Conservation (phyloP, 495 filamentous ascomycete genomes). For the Achaetomiella virescens region DNA sequence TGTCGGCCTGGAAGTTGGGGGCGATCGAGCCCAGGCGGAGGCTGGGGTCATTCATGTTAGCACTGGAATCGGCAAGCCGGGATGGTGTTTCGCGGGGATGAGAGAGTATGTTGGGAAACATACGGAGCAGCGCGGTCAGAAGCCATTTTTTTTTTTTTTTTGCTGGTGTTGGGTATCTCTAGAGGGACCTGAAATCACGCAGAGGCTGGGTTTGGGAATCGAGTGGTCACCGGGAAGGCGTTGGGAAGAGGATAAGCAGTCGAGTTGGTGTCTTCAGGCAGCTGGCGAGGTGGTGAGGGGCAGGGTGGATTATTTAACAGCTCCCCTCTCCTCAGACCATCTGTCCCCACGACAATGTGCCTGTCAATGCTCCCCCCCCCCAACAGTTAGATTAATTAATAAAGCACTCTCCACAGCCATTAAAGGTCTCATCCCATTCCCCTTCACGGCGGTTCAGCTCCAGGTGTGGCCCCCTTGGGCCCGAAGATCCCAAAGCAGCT, state of each 20-base stretch:
- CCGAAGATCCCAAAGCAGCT: background rate
- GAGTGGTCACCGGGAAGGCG: background rate
- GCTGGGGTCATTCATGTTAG: constrained; percentile 29
- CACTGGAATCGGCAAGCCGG: background rate
- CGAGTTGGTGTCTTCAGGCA: too few species aligned
- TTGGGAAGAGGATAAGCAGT: too few species aligned
- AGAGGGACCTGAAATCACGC: constrained; percentile 11
- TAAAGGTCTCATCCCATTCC: background rate
- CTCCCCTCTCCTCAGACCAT: too few species aligned
- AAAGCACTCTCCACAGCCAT: constrained; percentile 2
- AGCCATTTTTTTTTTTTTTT: constrained; percentile 44
- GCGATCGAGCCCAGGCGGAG: constrained; percentile 86
- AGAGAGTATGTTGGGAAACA: constrained; percentile 19
- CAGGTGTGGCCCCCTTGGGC: background rate
- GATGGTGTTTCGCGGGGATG: background rate
- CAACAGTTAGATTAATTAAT: constrained; percentile 13
- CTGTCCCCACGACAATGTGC: too few species aligned
- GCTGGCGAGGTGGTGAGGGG: background rate
- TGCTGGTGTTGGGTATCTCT: background rate
- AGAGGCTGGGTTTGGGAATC: background rate
- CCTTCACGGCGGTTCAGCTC: background rate
- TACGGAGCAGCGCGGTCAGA: constrained; percentile 46
- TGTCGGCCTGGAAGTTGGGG: constrained; percentile 91
- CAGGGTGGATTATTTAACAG: too few species aligned
- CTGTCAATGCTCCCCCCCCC: too few species aligned